A percentile compares a stretch with the other conserved stretches of the same genome.
Conservation (phyloP, 305 asterid species). For the Stenogyne calaminthoides region DNA sequence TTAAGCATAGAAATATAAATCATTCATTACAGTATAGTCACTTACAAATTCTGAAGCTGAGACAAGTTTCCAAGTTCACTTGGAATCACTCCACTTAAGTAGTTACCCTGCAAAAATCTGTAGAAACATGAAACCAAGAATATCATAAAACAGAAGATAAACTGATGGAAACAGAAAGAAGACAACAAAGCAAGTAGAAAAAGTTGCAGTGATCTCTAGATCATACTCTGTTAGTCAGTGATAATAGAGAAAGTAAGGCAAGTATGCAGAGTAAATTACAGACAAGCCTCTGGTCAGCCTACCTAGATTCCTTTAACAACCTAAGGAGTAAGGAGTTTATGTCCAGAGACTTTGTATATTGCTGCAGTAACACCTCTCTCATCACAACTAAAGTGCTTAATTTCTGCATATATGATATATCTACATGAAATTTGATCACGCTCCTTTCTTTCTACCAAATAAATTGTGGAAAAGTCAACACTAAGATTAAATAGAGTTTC, state of each 20-base stretch:
- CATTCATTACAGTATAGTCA: conserved; percentile 23
- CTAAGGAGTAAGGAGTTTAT: conserved; percentile 8
- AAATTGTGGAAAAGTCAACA: conserved; percentile 4
- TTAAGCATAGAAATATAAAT: conserved; percentile 9
- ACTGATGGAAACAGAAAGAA: not conserved
- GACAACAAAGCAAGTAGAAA: conserved; percentile 6
- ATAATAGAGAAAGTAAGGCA: conserved; percentile 26
- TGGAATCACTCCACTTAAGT: conserved; percentile 74
- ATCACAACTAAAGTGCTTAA: conserved; percentile 11
- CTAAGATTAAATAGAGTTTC: conserved; percentile 14
- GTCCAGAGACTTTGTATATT: not conserved
- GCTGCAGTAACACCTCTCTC: not conserved
- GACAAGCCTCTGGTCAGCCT: conserved; percentile 18
- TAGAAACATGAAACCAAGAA: conserved; percentile 26
- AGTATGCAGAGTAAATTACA: conserved; percentile 16
- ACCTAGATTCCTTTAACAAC: conserved; percentile 19
- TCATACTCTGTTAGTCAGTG: conserved; percentile 17
- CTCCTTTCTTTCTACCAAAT: conserved; percentile 23
- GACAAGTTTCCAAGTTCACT: conserved; percentile 70
- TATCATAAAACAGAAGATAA: conserved; percentile 1
- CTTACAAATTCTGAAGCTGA: conserved; percentile 73
- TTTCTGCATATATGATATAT: not conserved
- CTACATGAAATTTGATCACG: conserved; percentile 1
- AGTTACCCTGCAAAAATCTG: conserved; percentile 90
- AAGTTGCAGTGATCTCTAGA: not conserved